These are phyloP conservation scores for Magnusiomyces magnusii DNA, from an alignment of 1,139 yeast genomes.

Conservation along the genomic window DNA sequence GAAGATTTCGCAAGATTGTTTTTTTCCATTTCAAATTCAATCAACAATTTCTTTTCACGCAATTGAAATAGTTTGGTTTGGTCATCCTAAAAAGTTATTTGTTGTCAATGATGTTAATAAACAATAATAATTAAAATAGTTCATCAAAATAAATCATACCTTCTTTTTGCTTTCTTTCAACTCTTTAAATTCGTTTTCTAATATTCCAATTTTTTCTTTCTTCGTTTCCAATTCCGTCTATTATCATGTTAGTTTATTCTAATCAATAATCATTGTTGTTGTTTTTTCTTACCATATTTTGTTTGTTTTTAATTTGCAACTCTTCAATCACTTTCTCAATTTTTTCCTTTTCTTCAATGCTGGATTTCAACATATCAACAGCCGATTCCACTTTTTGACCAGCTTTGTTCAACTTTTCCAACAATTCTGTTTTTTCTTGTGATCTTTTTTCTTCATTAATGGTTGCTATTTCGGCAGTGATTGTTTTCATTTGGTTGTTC, in stretches of 20 bases:
- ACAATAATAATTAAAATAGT: too few species aligned
- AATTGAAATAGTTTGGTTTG: constrained; percentile 9
- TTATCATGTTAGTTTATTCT: background rate
- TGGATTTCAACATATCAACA: background rate
- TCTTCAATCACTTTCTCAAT: background rate
- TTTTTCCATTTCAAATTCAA: constrained; percentile 14
- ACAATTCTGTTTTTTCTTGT: background rate
- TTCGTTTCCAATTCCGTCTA: constrained; percentile 8
- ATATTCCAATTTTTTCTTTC: constrained; percentile 7
- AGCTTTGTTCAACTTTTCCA: background rate
- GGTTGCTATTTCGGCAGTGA: background rate
- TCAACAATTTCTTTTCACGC: constrained; percentile 14
- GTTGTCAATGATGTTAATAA: background rate
- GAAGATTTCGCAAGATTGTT: constrained; percentile 2
- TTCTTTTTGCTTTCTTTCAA: constrained; percentile 6
- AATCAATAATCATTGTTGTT: background rate
- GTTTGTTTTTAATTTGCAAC: background rate
- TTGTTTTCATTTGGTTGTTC: background rate
- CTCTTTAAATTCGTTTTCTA: background rate
- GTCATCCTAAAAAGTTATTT: constrained; percentile 8
- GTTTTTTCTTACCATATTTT: constrained; percentile 4
- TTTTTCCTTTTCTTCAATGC: background rate
- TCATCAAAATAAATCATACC: too few species aligned
- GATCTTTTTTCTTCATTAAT: background rate
- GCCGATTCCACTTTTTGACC: background rate